phyloP scores from a whole-genome alignment of 2,329 filamentous ascomycete species.

The Apiospora hydei region DNA sequence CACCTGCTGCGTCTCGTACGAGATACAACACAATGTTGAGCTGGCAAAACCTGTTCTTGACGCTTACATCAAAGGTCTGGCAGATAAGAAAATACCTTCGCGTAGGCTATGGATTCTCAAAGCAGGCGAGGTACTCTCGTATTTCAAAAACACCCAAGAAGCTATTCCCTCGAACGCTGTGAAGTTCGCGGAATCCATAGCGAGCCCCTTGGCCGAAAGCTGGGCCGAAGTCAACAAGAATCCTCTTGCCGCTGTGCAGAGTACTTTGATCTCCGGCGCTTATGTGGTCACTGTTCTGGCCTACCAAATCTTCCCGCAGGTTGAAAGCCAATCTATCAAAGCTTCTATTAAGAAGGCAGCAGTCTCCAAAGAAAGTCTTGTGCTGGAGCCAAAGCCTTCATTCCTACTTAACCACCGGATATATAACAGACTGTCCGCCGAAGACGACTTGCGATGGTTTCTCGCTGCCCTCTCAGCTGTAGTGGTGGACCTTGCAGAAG shows the following conservation, averaged over 20 bases:
- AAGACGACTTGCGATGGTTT: constrained; percentile 83
- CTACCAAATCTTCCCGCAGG: constrained; percentile 59
- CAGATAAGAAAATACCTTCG: constrained; percentile 82
- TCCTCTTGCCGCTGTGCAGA: constrained; percentile 80
- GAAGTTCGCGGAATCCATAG: constrained; percentile 60
- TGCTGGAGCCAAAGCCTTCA: constrained; percentile 80
- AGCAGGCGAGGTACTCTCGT: constrained; percentile 74
- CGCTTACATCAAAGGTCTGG: constrained; percentile 79
- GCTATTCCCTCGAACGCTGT: constrained; percentile 55
- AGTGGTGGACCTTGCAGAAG: constrained; percentile 60
- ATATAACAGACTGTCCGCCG: constrained; percentile 78
- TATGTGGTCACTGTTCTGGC: constrained; percentile 76
- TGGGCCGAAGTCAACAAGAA: constrained; percentile 84
- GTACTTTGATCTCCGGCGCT: constrained; percentile 79
- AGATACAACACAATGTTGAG: constrained; percentile 66
- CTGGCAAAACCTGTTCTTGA: constrained; percentile 73
- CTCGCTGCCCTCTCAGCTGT: constrained; percentile 72
- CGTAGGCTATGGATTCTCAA: constrained; percentile 83
- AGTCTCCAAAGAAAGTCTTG: constrained; percentile 70
- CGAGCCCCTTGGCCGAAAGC: constrained; percentile 67
- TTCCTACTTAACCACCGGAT: constrained; percentile 86
- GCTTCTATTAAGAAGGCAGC: constrained; percentile 65
- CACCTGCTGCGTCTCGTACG: constrained; percentile 67
- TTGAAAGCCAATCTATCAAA: constrained; percentile 59
- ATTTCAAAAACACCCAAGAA: constrained; percentile 52